phyloP scores from a whole-genome alignment of 2,329 filamentous ascomycete genomes.

The Fusarium pilosicola region DNA sequence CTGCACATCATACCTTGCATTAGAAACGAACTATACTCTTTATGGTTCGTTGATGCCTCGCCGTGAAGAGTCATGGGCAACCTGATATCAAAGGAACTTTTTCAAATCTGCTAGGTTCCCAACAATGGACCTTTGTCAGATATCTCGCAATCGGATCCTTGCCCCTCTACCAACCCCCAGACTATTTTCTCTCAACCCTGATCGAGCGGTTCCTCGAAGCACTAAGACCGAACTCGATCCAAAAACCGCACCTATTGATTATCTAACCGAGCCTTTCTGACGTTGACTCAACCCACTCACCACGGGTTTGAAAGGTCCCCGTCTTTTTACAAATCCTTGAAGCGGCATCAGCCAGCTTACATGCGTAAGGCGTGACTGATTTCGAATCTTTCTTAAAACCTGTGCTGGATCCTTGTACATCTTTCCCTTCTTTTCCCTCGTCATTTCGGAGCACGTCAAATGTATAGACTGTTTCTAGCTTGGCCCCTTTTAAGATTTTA shows the following conservation, averaged over 20 bases:
- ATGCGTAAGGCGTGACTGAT: constrained; percentile 21
- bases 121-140: constrained; percentile 1
- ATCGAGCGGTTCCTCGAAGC: constrained; percentile 17
- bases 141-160: constrained; percentile 6
- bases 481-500: background rate
- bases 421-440: background rate
- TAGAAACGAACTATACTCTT: constrained; percentile 16
- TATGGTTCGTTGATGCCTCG: constrained; percentile 20
- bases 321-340: constrained; percentile 12
- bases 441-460: background rate
- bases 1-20: constrained; percentile 33
- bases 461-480: background rate
- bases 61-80: constrained; percentile 32
- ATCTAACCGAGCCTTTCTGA: constrained; percentile 13
- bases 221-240: background rate
- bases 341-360: constrained; percentile 29
- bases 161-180: constrained; percentile 4
- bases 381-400: constrained; percentile 15
- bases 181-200: background rate
- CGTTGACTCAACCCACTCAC: constrained; percentile 30
- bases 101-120: constrained; percentile 17
- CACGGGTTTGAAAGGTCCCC: constrained; percentile 5
- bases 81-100: constrained; percentile 24
- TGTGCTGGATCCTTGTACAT: constrained; percentile 2
- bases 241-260: constrained; percentile 8